phyloP scores from a whole-genome alignment of 208 protist species.

The Leishmania guyanensis region DNA sequence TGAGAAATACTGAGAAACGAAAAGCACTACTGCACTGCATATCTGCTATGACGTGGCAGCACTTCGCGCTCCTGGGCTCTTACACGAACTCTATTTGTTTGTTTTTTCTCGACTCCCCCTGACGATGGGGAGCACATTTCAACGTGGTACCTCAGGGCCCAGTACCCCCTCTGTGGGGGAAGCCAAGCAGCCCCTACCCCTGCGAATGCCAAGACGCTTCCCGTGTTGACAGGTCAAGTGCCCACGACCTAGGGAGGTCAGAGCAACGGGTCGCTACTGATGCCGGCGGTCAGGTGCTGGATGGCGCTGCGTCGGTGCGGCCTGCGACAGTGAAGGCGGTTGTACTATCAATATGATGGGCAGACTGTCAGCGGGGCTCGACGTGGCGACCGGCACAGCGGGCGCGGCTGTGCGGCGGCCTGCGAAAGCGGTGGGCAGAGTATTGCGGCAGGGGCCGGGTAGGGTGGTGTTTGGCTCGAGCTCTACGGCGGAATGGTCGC shows the following conservation, averaged over 20 bases:
- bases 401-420: too few relatives aligned
- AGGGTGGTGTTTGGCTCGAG: neutral
- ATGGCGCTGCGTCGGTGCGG: neutral
- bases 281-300: neutral
- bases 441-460: too few relatives aligned
- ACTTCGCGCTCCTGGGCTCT: neutral
- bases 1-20: neutral
- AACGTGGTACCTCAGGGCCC: too few relatives aligned
- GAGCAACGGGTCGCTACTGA: neutral
- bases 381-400: too few relatives aligned
- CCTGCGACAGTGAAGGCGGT: neutral
- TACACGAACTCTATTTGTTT: too few relatives aligned
- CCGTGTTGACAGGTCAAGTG: neutral
- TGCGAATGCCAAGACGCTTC: neutral
- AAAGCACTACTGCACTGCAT: neutral
- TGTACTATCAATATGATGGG: neutral
- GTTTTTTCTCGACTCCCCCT: neutral
- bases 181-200: neutral
- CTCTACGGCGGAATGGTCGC: neutral
- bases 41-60: neutral
- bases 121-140: neutral
- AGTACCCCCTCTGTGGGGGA: neutral
- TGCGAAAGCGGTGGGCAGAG: too few relatives aligned
- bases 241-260: neutral
- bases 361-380: neutral